Percentiles rank a stretch among this genome's conserved stretches.
These are phyloP conservation scores for Pestalotiopsis sp. DNA, from an alignment of 2,329 filamentous ascomycete species.

Conservation along the genomic window DNA sequence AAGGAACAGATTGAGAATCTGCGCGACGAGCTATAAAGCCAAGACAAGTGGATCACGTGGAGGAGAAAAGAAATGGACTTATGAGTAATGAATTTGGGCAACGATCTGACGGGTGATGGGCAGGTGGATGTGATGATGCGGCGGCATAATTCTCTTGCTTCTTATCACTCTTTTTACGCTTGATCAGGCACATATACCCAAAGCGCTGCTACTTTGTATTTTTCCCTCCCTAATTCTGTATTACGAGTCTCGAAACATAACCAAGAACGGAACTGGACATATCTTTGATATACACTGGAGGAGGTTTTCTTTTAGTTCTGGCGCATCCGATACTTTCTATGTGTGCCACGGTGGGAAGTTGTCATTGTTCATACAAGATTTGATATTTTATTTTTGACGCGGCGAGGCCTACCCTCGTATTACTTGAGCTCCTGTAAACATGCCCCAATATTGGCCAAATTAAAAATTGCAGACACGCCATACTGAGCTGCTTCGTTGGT, in stretches of 20 bases:
- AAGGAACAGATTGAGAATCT: constrained; percentile 7
- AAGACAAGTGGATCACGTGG: neutral
- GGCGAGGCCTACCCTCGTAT: too few relatives aligned
- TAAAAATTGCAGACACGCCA: constrained; percentile 57
- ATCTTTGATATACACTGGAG: neutral
- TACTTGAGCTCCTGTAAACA: constrained; percentile 30
- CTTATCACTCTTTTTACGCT: constrained; percentile 3
- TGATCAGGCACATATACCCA: constrained; percentile 9
- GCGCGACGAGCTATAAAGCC: constrained; percentile 4
- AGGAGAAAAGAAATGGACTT: neutral
- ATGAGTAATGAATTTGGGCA: neutral
- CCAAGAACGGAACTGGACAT: neutral
- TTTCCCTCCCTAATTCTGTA: constrained; percentile 1
- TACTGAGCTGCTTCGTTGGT: constrained; percentile 61
- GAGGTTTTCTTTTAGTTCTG: neutral
- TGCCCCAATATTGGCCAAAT: constrained; percentile 44
- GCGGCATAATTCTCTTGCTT: neutral
- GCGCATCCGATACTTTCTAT: neutral
- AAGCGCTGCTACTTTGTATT: neutral
- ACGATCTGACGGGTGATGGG: neutral
- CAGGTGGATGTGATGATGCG: neutral
- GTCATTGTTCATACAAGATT: neutral
- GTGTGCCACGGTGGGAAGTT: neutral
- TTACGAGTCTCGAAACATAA: neutral
- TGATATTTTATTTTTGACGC: neutral